Percentiles rank a stretch among this genome's conserved stretches.
Conservation (phyloP, 306 rosid genomes). For the Styphnolobium japonicum region DNA sequence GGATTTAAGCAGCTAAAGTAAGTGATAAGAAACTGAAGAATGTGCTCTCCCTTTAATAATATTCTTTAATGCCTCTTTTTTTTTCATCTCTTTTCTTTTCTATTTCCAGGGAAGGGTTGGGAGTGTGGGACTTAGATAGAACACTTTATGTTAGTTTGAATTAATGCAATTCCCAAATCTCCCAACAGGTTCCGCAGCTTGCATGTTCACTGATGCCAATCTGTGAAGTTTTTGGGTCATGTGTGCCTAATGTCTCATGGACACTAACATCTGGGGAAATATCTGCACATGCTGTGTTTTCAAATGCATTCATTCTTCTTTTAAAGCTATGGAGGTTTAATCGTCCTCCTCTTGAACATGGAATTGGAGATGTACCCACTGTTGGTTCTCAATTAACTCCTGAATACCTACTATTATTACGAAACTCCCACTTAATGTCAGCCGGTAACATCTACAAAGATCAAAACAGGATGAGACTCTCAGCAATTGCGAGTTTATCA, state of each 20-base stretch:
- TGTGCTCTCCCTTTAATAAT: not conserved
- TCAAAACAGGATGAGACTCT: constrained; percentile 75
- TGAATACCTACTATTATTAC: constrained; percentile 79
- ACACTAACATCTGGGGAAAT: constrained; percentile 70
- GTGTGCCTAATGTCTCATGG: constrained; percentile 83
- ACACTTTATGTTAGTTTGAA: not conserved
- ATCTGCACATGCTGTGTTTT: constrained; percentile 90
- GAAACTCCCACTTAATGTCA: constrained; percentile 76
- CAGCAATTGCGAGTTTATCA: constrained; percentile 67
- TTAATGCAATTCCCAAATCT: constrained; percentile 29
- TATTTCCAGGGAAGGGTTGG: not conserved
- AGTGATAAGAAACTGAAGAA: not conserved
- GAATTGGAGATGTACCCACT: constrained; percentile 88
- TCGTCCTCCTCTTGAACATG: constrained; percentile 91
- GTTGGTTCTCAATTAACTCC: constrained; percentile 96
- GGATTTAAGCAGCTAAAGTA: not conserved
- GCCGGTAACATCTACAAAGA: constrained; percentile 52
- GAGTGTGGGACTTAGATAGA: not conserved
- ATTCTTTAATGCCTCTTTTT: not conserved
- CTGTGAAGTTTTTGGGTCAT: constrained; percentile 97
- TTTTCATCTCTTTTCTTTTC: not conserved
- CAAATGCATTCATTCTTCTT: constrained; percentile 93
- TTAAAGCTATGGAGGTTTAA: constrained; percentile 91
- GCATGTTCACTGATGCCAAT: constrained; percentile 97
- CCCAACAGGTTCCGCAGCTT: constrained; percentile 85